Base-by-base conservation (phyloP, 257 asterid genomes). In the Przewalskia tangutica region DNA sequence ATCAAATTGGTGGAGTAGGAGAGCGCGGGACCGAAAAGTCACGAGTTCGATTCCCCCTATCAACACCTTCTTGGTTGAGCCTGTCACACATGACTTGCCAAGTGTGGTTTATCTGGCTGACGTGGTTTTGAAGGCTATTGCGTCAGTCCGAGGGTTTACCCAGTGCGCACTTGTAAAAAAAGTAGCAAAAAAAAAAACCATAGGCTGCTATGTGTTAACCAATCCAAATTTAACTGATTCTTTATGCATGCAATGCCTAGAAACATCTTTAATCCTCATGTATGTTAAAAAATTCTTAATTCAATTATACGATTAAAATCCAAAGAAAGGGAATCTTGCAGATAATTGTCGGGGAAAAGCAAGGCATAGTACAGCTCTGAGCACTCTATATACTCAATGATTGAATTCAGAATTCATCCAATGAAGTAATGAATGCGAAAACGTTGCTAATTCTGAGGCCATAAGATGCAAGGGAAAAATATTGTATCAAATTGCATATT, bases 371-470 rank as follows among this genome's bases (percentile, higher is more conserved):
- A 18, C 53, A 66, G 20, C 80, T 82, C 63, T 67, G 42, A 40
- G 20, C 67, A n/a, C 76, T 34, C 46, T 48, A 9, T 4, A 9
- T 77, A 53, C 17, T 81, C 65, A 38, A 67, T 79, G 20, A 5
- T 59, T 79, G 82, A 59, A 59, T 59, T 79, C 53, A 59, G 81
- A 62, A 84, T 55, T 82, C 79, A 13, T 23, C 13, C 79, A 50
- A 73, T 73, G 11, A 46, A 48, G 20, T 73, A 50, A 73, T 50
- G 23, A 50, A 48, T 73, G 79, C 18, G 1, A 4, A 65, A 85
- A 83, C 77, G 63, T 82, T 83, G 88, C 80, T 86, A 13, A 84
- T 71, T 67, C 56, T 50, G 55, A 81, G 53, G 75, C 90, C 90
- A 82, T 76, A 46, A 65, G 42, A 42, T 17, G 18, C 16, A 73